Conservation (phyloP, 345 rosid genomes). For the Brassica incana region DNA sequence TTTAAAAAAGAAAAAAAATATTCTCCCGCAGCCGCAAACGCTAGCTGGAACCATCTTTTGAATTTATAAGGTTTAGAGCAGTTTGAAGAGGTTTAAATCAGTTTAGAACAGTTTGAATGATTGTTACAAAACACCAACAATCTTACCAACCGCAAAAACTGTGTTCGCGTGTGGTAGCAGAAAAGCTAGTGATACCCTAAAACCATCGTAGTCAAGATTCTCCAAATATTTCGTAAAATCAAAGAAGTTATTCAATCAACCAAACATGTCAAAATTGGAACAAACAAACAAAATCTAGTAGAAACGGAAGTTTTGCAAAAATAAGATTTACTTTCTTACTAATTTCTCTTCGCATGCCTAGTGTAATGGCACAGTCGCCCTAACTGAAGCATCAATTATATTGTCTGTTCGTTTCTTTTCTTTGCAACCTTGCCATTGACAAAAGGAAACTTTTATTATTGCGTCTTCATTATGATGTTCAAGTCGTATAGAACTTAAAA, state of each 20-base stretch:
- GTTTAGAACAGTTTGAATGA: too few relatives aligned
- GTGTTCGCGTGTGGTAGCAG: too few relatives aligned
- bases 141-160: too few relatives aligned
- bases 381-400: slow-evolving; percentile 16
- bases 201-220: neutral
- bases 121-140: too few relatives aligned
- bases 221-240: neutral
- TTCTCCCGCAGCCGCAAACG: too few relatives aligned
- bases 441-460: slow-evolving; percentile 30
- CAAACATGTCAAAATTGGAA: neutral
- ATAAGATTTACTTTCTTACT: neutral
- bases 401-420: slow-evolving; percentile 18
- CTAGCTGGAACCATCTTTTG: too few relatives aligned
- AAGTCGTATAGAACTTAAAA: neutral
- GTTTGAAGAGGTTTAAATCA: too few relatives aligned
- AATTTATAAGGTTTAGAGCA: too few relatives aligned
- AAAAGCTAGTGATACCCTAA: neutral
- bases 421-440: slow-evolving; percentile 21
- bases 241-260: neutral
- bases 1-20: too few relatives aligned
- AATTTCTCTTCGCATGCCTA: slow-evolving; percentile 1
- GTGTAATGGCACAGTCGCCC: slow-evolving; percentile 16
- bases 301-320: neutral
- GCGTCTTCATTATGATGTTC: slow-evolving; percentile 31
- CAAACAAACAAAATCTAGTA: neutral